These are phyloP conservation scores for Catenaria anguillulae DNA, from an alignment of 371 early-diverging fungal genomes.

Conservation along the genomic window DNA sequence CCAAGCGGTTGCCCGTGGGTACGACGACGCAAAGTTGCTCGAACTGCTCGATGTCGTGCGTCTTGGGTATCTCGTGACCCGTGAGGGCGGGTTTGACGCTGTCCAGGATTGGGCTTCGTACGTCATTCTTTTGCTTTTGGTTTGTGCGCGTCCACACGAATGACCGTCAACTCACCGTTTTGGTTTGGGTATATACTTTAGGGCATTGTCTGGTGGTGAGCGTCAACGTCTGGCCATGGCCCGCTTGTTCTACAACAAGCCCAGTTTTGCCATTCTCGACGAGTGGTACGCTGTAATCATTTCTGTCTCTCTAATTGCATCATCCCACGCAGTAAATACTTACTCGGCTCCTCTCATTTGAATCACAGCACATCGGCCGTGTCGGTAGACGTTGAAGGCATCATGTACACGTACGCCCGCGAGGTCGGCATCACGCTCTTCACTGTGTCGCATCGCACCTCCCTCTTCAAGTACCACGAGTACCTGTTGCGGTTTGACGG, in stretches of 20 bases:
- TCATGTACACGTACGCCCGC: constrained; percentile 70
- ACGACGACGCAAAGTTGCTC: constrained; percentile 43
- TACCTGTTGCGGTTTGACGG: constrained; percentile 66
- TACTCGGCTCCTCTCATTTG: constrained; percentile 2
- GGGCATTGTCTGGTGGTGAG: constrained; percentile 32
- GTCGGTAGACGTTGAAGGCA: constrained; percentile 63
- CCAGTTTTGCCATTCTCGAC: constrained; percentile 73
- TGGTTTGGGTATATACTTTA: background rate
- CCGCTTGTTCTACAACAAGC: constrained; percentile 65
- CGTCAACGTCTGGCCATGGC: constrained; percentile 56
- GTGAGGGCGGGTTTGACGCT: constrained; percentile 75
- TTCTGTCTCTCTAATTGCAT: background rate
- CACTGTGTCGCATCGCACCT: constrained; percentile 34
- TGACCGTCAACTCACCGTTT: no score
- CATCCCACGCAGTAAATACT: background rate
- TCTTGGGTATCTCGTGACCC: constrained; percentile 50
- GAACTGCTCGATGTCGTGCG: constrained; percentile 53
- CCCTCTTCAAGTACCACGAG: constrained; percentile 68
- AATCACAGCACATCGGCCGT: constrained; percentile 60
- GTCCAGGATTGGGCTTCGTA: constrained; percentile 70
- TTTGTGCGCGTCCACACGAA: no score
- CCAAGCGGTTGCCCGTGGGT: constrained; percentile 36
- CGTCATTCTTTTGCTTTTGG: no score
- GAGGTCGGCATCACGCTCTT: constrained; percentile 65
- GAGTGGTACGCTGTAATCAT: no score